Conservation (phyloP, 306 rosid species). For the Vicia sativa region DNA sequence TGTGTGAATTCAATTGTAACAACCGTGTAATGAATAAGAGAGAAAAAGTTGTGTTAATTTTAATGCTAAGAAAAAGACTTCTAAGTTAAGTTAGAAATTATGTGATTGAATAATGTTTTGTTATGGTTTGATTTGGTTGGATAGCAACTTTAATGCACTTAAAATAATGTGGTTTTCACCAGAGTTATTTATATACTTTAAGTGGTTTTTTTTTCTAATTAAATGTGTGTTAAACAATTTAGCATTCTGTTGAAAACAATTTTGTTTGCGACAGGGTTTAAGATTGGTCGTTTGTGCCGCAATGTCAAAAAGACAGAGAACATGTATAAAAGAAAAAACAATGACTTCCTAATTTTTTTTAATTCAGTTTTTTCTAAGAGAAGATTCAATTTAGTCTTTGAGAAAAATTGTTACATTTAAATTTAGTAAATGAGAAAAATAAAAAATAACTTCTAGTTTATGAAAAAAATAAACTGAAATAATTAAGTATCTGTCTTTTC, state of each 20-base stretch:
- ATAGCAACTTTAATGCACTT: slow-evolving; percentile 43
- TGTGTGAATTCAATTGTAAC: slow-evolving; percentile 51
- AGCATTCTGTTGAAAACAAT: background rate
- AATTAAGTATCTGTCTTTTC: too few relatives aligned
- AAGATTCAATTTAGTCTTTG: too few relatives aligned
- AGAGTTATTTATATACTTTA: background rate
- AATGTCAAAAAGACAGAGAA: background rate
- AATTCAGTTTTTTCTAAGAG: too few relatives aligned
- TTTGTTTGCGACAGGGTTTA: background rate
- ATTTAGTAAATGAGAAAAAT: too few relatives aligned
- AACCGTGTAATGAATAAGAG: slow-evolving; percentile 44
- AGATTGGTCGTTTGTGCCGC: slow-evolving; percentile 25
- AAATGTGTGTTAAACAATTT: background rate
- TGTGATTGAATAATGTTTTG: background rate
- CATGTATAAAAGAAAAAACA: too few relatives aligned
- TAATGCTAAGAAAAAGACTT: slow-evolving; percentile 46
- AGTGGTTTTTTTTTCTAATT: background rate
- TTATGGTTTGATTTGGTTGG: slow-evolving; percentile 23
- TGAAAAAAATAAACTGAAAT: too few relatives aligned
- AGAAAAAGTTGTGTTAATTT: slow-evolving; percentile 27
- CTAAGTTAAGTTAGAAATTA: slow-evolving; percentile 48
- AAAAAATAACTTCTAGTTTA: too few relatives aligned
- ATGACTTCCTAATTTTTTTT: too few relatives aligned
- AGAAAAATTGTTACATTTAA: too few relatives aligned
- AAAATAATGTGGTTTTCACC: slow-evolving; percentile 20